phyloP scores from a whole-genome alignment of 116 monocot genomes.

The Dioscorea cayenensis region DNA sequence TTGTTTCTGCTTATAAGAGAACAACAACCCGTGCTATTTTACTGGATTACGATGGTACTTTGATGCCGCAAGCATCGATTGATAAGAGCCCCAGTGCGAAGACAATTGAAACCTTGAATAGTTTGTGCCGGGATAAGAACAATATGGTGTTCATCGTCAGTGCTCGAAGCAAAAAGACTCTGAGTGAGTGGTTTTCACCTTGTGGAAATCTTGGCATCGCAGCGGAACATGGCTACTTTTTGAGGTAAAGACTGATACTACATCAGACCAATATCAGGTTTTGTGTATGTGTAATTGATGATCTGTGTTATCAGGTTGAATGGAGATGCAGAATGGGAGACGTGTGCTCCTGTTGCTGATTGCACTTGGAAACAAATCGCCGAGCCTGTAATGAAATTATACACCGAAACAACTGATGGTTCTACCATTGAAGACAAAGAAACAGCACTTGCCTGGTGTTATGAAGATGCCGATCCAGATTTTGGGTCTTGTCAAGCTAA shows the following conservation, averaged over 20 bases:
- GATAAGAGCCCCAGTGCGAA: conserved; percentile 63
- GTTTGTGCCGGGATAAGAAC: conserved; percentile 50
- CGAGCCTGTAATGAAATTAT: conserved; percentile 78
- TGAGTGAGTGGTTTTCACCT: conserved; percentile 62
- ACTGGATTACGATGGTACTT: conserved; percentile 80
- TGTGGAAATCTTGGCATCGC: conserved; percentile 75
- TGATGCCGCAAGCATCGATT: conserved; percentile 78
- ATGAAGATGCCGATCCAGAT: conserved; percentile 85
- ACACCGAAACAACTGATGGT: conserved; percentile 88
- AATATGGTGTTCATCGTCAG: conserved; percentile 81
- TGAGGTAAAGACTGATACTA: conserved; percentile 35
- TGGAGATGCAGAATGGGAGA: conserved; percentile 64
- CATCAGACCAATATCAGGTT: not conserved
- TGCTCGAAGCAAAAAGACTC: conserved; percentile 38
- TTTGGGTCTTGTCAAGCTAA: conserved; percentile 90
- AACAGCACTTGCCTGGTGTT: conserved; percentile 75
- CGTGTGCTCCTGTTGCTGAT: conserved; percentile 36
- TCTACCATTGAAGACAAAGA: conserved; percentile 87
- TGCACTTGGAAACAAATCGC: conserved; percentile 82
- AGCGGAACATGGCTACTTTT: conserved; percentile 79
- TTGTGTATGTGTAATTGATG: not conserved
- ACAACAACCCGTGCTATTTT: conserved; percentile 60
- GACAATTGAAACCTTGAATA: conserved; percentile 54
- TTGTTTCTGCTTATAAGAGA: conserved; percentile 54
- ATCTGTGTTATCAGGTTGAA: conserved; percentile 32